Conservation (phyloP, 2,329 filamentous ascomycete genomes). For the Verticillium alfalfae region DNA sequence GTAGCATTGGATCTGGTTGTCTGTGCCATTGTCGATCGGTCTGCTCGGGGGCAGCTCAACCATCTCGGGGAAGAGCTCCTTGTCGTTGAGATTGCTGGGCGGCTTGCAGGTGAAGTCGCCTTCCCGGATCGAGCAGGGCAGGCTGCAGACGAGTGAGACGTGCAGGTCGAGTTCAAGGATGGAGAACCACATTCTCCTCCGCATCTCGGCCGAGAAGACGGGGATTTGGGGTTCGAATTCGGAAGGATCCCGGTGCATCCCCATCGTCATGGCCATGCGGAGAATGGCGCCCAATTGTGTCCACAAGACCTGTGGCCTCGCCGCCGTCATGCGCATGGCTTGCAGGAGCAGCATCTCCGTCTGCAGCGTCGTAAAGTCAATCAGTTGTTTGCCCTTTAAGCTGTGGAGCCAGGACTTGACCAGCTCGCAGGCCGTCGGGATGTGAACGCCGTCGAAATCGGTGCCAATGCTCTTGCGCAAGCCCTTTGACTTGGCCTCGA, state of each 20-base stretch:
- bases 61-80: conserved; percentile 42
- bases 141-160: conserved; percentile 44
- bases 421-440: conserved; percentile 50
- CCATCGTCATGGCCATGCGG: conserved; percentile 55
- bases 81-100: conserved; percentile 48
- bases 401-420: conserved; percentile 49
- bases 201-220: conserved; percentile 46
- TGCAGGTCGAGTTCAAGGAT: conserved; percentile 53
- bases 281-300: conserved; percentile 49
- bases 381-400: conserved; percentile 44
- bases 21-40: conserved; percentile 46
- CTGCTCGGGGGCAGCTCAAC: conserved; percentile 40
- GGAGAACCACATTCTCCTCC: conserved; percentile 51
- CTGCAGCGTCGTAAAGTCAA: conserved; percentile 48
- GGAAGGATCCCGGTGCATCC: conserved; percentile 49
- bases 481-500: conserved; percentile 43
- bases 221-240: conserved; percentile 44
- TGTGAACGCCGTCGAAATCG: conserved; percentile 45
- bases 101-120: conserved; percentile 48
- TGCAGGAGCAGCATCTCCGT: conserved; percentile 48
- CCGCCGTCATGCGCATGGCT: conserved; percentile 43
- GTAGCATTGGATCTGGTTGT: conserved; percentile 49
- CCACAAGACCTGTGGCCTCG: conserved; percentile 46
- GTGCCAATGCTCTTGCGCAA: conserved; percentile 15
- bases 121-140: conserved; percentile 45